Base-by-base conservation (phyloP, 2,329 filamentous ascomycete species). In the Taxawa tesnikishii region DNA sequence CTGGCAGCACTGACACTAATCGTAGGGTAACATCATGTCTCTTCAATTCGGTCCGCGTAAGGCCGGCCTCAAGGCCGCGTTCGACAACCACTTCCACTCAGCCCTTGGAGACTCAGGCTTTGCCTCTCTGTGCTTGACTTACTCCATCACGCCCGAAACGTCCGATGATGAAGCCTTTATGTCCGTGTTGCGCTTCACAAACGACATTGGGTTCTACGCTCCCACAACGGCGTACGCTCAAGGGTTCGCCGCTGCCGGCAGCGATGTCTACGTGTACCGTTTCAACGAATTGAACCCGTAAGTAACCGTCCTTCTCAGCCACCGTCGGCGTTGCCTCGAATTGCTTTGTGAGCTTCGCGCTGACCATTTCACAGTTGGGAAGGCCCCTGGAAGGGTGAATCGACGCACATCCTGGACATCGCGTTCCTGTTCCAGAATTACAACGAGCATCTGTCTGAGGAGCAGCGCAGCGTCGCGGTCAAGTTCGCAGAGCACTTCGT, bases 371-470 rank as follows among this genome's bases (percentile, higher is more conserved):
- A 23, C 19, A 23, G 19, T 8, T 67, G 60, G 58, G 51, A 59
- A 1, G 63, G 63, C 0, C 48, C 48, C 42, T 31, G 24, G 46
- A 54, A 60, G 35, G 59, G 57, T 2, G 41, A 47, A 15, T 46
- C 59, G 1, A 54, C 47, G 1, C 63, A 67, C 38, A 57, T 65
- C n/a, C 49, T 65, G 2, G 64, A 67, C 19, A 42, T 62, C 9
- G 53, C 54, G 1, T 63, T 56, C 28, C 40, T 67, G 9, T 61
- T 64, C 34, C 61, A 65, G 42, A 67, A 65, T 26, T 63, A 55
- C 42, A 56, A 55, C 7, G 53, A 64, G 12, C 50, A 48, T 26
- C 30, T 66, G 24, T 31, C 33, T n/a, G 40, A 46, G 2, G 41
- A 45, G 5, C 57, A 63, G 33, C 39, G 42, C 26, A 34, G 37